Evolutionary conservation across 352 stramenopile genomes (phyloP).

Genomic region (Pythium vanterpoolii): DNA sequence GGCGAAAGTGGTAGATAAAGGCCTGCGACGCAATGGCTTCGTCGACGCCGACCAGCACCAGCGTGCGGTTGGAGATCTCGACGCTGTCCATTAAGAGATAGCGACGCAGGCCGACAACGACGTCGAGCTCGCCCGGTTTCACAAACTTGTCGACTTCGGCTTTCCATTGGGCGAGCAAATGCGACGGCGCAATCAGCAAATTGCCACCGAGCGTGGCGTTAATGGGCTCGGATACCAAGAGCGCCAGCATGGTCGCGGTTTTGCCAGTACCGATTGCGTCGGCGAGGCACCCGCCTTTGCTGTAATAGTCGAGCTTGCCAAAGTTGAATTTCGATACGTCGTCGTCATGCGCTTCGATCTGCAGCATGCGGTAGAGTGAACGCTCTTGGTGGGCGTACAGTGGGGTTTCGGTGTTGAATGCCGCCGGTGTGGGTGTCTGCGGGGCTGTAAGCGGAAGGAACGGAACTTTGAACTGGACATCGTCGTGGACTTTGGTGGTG

Average conservation of each 20-base stretch:
- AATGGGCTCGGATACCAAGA: slow-evolving; percentile 60
- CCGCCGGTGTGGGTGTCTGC: slow-evolving; percentile 48
- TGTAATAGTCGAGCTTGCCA: slow-evolving; percentile 67
- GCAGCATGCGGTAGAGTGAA: slow-evolving; percentile 79
- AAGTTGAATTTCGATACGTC: slow-evolving; percentile 68
- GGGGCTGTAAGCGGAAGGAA: slow-evolving; percentile 77
- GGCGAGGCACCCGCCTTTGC: slow-evolving; percentile 63
- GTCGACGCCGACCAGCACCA: slow-evolving; percentile 78
- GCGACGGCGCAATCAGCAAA: slow-evolving; percentile 70
- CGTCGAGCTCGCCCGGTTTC: slow-evolving; percentile 56
- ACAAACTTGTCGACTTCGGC: slow-evolving; percentile 79
- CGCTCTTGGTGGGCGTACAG: slow-evolving; percentile 81
- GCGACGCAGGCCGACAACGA: slow-evolving; percentile 54
- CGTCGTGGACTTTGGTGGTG: slow-evolving; percentile 34
- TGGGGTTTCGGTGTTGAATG: slow-evolving; percentile 44
- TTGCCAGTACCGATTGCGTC: slow-evolving; percentile 86
- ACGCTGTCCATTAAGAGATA: slow-evolving; percentile 48
- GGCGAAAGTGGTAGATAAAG: slow-evolving; percentile 57
- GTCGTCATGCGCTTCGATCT: slow-evolving; percentile 75
- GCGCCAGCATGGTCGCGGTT: slow-evolving; percentile 75
- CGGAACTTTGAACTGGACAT: slow-evolving; percentile 80
- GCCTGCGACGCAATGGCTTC: slow-evolving; percentile 61
- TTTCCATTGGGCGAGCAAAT: slow-evolving; percentile 82
- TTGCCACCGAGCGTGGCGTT: slow-evolving; percentile 52
- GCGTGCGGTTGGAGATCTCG: slow-evolving; percentile 68